phyloP scores from a whole-genome alignment of 1,139 yeast species.

The Ogataea hybrid region DNA sequence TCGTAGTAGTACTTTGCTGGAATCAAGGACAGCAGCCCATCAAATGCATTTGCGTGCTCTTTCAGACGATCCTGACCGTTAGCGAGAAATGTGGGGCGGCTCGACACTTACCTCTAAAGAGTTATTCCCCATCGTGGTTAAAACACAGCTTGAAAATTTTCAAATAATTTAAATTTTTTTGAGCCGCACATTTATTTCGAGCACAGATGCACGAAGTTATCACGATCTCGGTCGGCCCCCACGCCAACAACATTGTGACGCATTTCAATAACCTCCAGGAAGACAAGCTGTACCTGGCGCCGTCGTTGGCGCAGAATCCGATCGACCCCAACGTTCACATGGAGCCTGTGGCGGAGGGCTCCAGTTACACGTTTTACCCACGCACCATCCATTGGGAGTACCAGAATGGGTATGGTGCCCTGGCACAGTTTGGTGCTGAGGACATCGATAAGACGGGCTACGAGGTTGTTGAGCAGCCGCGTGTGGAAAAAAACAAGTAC shows the following conservation, averaged over 20 bases:
- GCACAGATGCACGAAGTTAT: slow-evolving; percentile 65
- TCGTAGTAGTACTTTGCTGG: slow-evolving; percentile 92
- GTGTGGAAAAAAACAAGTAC: slow-evolving; percentile 46
- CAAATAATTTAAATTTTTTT: slow-evolving; percentile 11
- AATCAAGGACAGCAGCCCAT: slow-evolving; percentile 83
- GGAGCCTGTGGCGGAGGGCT: slow-evolving; percentile 38
- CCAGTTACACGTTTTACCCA: slow-evolving; percentile 68
- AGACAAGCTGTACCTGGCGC: slow-evolving; percentile 53
- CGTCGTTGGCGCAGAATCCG: slow-evolving; percentile 32
- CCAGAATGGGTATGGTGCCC: slow-evolving; percentile 60
- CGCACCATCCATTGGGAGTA: slow-evolving; percentile 79
- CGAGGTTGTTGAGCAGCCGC: slow-evolving; percentile 17
- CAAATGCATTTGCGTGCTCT: slow-evolving; percentile 84
- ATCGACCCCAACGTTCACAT: slow-evolving; percentile 47
- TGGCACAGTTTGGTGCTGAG: slow-evolving; percentile 52
- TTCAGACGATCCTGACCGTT: slow-evolving; percentile 67
- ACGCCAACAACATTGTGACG: slow-evolving; percentile 69
- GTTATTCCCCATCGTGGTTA: slow-evolving; percentile 31
- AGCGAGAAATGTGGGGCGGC: not conserved
- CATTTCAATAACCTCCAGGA: slow-evolving; percentile 85
- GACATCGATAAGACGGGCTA: slow-evolving; percentile 16
- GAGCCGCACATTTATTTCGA: slow-evolving; percentile 10
- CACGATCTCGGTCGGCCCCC: slow-evolving; percentile 66
- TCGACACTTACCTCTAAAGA: slow-evolving; percentile 49
- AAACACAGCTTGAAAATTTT: slow-evolving; percentile 4